phyloP scores from a whole-genome alignment of 148 eudicot genomes.

The Fagopyrum tataricum region DNA sequence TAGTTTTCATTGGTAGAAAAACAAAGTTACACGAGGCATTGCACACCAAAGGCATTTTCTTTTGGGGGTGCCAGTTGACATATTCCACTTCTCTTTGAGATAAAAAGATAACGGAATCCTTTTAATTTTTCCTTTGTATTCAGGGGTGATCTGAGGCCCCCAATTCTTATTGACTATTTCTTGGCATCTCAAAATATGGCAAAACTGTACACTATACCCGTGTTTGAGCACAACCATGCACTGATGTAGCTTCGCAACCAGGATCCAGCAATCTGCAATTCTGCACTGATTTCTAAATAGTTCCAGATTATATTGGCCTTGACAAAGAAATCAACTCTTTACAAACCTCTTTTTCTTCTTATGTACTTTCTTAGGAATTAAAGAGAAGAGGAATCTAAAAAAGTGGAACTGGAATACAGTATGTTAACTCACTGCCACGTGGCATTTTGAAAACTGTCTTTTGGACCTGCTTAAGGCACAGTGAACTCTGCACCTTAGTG shows the following conservation, averaged over 20 bases:
- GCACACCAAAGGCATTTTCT: not conserved
- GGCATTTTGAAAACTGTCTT: not conserved
- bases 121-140: not conserved
- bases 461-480: not conserved
- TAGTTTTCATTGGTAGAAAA: not conserved
- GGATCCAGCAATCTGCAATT: not conserved
- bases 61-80: not conserved
- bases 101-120: not conserved
- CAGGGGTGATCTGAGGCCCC: not conserved
- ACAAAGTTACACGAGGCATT: not conserved
- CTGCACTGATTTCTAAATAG: not conserved
- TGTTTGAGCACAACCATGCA: not conserved
- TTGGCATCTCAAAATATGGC: not conserved
- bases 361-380: not conserved
- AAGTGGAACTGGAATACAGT: not conserved
- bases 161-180: not conserved
- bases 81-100: conserved; percentile 4
- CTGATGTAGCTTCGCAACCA: not conserved
- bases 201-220: not conserved
- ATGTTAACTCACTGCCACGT: not conserved
- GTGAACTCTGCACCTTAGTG: not conserved
- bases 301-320: not conserved
- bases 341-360: not conserved
- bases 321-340: not conserved
- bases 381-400: not conserved